Evolutionary conservation across 352 stramenopile genomes (phyloP), one percentile per base, ranked within the genome.

Genomic region (Globisporangium solare): DNA sequence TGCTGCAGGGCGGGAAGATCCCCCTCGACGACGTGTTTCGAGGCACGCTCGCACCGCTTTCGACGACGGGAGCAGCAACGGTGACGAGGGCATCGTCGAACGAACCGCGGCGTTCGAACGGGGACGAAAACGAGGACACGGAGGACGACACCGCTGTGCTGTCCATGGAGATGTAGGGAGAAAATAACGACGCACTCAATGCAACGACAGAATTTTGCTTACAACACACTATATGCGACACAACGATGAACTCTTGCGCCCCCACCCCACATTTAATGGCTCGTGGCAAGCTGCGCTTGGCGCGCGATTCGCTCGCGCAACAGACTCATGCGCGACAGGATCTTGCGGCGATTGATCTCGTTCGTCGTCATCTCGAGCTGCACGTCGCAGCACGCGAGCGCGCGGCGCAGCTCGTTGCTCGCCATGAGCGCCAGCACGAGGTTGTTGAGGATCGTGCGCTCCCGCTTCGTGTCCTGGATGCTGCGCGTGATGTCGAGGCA

Each of bases 371-470:
- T 83, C 18, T 88, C 69, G 20, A 93, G 58, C 48, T 91, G 81
- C 18, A 92, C 66, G 46, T 88, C 66, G 51, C 73, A 92, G 59
- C 79, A 88, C 20, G 58, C 52, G 48, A 89, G 74, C 31, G 81
- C 79, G 10, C 69, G 66, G 14, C 75, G 62, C 20, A 78, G 86
- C 46, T 88, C 70, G 17, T 87, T 73, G 24, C 70, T 73, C 1
- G 79, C 83, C 52, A 86, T 86, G 41, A 86, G 64, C 10, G 83
- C 79, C 17, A 93, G 79, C 41, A 93, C 79, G 11, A 93, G 67
- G 51, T 93, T 93, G 66, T 93, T 92, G 17, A 93, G 70, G 55
- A 93, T 92, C 4, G 79, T 89, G 13, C 81, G 81, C 54, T 93
- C 83, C 10, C 83, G 73, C 57, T 92, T 93, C 21, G 74, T 71